Conservation (phyloP, 2,329 filamentous ascomycete genomes). For the Fusarium incarnatum region DNA sequence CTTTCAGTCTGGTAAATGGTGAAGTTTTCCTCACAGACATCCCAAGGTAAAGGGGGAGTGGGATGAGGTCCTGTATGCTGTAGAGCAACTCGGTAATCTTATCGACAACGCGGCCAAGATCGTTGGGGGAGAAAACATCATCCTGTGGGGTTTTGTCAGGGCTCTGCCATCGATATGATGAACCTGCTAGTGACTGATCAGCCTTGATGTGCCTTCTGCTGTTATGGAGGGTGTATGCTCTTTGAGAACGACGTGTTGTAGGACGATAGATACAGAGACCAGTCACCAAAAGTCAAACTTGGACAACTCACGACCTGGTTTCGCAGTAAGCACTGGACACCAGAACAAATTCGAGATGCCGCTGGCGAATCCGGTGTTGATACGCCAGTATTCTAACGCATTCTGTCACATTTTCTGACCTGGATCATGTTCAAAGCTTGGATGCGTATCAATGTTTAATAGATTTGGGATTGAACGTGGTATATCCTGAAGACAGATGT, state of each 20-base stretch:
- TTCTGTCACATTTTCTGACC: neutral
- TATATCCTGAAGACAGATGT: too few relatives aligned
- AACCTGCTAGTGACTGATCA: slow-evolving; percentile 1
- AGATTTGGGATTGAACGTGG: neutral
- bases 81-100: neutral
- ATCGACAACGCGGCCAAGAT: neutral
- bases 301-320: neutral
- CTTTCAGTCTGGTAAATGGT: neutral
- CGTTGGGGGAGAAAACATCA: slow-evolving; percentile 4
- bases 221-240: slow-evolving; percentile 10
- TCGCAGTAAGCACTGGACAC: neutral
- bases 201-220: slow-evolving; percentile 17
- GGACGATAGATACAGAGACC: neutral
- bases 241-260: neutral
- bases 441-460: neutral
- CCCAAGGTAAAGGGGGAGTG: neutral
- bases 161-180: slow-evolving; percentile 4
- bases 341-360: neutral
- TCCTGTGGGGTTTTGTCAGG: slow-evolving; percentile 20
- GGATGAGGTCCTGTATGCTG: neutral
- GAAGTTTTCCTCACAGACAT: neutral
- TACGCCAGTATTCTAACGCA: neutral
- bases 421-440: neutral
- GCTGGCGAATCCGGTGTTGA: neutral
- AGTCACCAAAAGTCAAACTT: neutral